A percentile compares a stretch with the other conserved stretches of the same genome.
Evolutionary conservation across 2,329 filamentous ascomycete genomes (phyloP).

Genomic region (Myriosclerotinia scirpicola): DNA sequence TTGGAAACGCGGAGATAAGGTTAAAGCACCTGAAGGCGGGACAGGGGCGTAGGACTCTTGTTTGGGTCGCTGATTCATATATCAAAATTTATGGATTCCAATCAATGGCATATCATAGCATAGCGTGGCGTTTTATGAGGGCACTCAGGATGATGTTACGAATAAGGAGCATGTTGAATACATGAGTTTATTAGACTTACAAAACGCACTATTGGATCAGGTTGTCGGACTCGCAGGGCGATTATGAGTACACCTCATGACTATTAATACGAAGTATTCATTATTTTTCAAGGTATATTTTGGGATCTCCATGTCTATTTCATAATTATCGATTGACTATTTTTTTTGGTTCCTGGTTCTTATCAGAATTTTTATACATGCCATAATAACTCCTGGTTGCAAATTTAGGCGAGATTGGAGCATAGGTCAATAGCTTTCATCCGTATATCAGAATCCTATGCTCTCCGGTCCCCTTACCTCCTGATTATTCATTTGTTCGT

Average conservation of each 20-base stretch:
- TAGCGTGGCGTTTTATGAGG: conserved; percentile 1
- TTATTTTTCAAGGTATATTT: neutral
- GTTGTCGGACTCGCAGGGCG: neutral
- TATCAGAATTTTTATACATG: neutral
- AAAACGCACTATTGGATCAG: conserved; percentile 2
- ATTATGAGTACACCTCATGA: conserved; percentile 1
- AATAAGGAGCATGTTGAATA: conserved; percentile 6
- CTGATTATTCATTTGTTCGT: no score
- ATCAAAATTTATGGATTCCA: neutral
- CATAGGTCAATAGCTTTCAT: no score
- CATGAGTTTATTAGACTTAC: neutral
- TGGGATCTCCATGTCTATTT: neutral
- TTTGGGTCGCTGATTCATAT: neutral
- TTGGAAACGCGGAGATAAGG: conserved; percentile 18
- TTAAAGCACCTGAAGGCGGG: neutral
- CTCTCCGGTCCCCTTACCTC: no score
- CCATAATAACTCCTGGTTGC: neutral
- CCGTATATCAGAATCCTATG: no score
- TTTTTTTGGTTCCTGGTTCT: no score
- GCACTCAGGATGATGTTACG: neutral
- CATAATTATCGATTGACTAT: neutral
- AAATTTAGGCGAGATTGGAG: neutral
- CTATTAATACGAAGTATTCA: neutral
- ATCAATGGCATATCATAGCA: conserved; percentile 4
- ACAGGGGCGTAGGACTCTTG: neutral